phyloP scores from a whole-genome alignment of 352 stramenopile species.

The Phytophthora sansomeana region DNA sequence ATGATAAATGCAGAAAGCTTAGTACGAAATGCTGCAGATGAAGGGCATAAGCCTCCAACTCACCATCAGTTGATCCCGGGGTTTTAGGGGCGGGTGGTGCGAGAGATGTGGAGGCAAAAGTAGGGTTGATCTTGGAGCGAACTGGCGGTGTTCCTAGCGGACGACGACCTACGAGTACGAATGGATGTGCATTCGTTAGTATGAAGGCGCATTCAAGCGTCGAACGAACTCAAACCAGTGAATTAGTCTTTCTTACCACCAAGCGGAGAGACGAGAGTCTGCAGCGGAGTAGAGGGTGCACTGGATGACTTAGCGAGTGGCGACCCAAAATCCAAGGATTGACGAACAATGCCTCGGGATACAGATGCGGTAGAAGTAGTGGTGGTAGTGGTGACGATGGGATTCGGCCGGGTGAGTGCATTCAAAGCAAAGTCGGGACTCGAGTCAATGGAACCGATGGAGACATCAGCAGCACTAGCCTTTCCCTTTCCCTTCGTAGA shows the following conservation, averaged over 20 bases:
- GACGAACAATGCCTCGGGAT: slow-evolving; percentile 42
- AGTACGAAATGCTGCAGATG: slow-evolving; percentile 6
- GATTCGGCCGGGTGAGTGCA: slow-evolving; percentile 51
- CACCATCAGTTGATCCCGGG: slow-evolving; percentile 52
- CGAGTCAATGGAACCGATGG: slow-evolving; percentile 58
- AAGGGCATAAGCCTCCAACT: slow-evolving; percentile 2
- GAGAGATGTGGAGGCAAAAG: slow-evolving; percentile 46
- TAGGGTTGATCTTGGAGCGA: slow-evolving; percentile 63
- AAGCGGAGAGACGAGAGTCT: slow-evolving; percentile 48
- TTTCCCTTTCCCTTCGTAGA: slow-evolving; percentile 29
- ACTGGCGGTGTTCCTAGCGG: slow-evolving; percentile 51
- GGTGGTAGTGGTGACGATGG: slow-evolving; percentile 24
- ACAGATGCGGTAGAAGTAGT: background rate
- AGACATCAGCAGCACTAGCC: slow-evolving; percentile 24
- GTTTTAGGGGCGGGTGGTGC: slow-evolving; percentile 24
- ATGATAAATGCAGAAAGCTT: slow-evolving; percentile 3
- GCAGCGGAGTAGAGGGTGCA: slow-evolving; percentile 30
- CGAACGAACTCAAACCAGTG: slow-evolving; percentile 33
- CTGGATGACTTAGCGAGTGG: slow-evolving; percentile 39
- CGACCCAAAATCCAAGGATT: slow-evolving; percentile 59
- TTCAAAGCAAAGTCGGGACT: slow-evolving; percentile 46
- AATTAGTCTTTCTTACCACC: slow-evolving; percentile 48
- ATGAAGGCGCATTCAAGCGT: slow-evolving; percentile 20
- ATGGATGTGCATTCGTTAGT: slow-evolving; percentile 38
- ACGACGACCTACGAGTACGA: slow-evolving; percentile 42